Conservation (phyloP, 108 stramenopile genomes). For the Mayamaea pseudoterrestris region DNA sequence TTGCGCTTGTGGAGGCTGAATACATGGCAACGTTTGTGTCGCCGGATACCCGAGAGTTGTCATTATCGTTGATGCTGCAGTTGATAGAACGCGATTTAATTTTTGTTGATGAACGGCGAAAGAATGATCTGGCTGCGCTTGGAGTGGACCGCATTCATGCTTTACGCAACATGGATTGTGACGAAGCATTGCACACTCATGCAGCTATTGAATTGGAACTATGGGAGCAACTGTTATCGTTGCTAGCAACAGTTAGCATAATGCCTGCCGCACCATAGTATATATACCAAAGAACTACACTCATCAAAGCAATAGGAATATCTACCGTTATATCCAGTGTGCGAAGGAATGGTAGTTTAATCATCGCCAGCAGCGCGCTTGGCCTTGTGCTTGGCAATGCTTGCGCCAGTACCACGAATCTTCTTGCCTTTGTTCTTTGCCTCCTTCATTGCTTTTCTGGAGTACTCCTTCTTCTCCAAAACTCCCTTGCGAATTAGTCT, state of each 20-base stretch:
- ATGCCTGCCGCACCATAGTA: constrained; percentile 16
- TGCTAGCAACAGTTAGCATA: constrained; percentile 42
- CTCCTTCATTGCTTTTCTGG: constrained; percentile 97
- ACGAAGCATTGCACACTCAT: too few relatives aligned
- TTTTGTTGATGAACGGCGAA: too few relatives aligned
- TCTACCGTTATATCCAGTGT: too few relatives aligned
- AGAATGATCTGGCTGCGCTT: constrained; percentile 26
- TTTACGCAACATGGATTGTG: constrained; percentile 39
- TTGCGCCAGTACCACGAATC: constrained; percentile 95
- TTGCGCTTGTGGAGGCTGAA: constrained; percentile 29
- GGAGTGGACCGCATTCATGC: constrained; percentile 47
- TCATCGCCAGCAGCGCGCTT: constrained; percentile 90
- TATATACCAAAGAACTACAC: too few relatives aligned
- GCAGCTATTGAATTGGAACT: constrained; percentile 48
- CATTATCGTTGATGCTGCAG: constrained; percentile 30
- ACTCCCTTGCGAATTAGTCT: constrained; percentile 84
- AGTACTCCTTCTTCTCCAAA: constrained; percentile 76
- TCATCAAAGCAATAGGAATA: too few relatives aligned
- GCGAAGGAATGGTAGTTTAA: too few relatives aligned
- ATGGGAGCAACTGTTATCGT: constrained; percentile 48
- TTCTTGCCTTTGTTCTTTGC: constrained; percentile 98
- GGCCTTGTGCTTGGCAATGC: constrained; percentile 98
- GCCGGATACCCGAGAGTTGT: constrained; percentile 56
- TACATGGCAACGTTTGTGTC: constrained; percentile 18
- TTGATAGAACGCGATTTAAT: constrained; percentile 33